Conservation (phyloP, 208 protist genomes). For the Trichomonas vaginalis region DNA sequence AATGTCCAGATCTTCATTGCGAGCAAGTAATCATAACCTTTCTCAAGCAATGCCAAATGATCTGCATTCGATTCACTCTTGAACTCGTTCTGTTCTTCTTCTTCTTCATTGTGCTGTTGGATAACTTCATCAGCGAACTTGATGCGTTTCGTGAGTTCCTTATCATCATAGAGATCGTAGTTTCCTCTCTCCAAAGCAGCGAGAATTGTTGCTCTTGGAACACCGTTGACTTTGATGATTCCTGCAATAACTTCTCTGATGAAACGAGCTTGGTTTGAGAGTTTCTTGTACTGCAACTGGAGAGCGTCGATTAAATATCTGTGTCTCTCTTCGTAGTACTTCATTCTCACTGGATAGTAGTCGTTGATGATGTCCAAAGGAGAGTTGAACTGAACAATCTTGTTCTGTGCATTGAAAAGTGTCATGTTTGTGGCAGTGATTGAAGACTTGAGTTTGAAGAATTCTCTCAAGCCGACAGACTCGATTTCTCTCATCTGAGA, state of each 20-base stretch:
- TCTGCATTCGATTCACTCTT: neutral
- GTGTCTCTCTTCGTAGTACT: conserved; percentile 86
- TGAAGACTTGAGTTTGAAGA: conserved; percentile 64
- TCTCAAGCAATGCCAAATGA: neutral
- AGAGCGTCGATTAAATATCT: conserved; percentile 65
- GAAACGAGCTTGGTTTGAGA: conserved; percentile 92
- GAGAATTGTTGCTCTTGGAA: conserved; percentile 71
- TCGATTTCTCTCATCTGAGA: neutral
- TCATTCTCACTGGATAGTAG: conserved; percentile 81
- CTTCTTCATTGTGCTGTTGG: conserved; percentile 19
- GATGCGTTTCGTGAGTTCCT: neutral
- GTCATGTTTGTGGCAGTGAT: conserved; percentile 85
- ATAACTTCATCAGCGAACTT: conserved; percentile 20
- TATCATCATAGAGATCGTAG: conserved; percentile 55
- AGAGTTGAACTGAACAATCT: conserved; percentile 71
- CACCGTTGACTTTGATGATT: conserved; percentile 63
- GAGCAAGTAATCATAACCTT: conserved; percentile 92
- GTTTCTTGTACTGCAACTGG: conserved; percentile 54
- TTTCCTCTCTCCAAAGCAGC: conserved; percentile 59
- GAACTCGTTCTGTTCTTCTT: neutral
- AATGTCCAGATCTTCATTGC: conserved; percentile 86
- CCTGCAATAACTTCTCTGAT: conserved; percentile 79
- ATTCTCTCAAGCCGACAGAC: conserved; percentile 54
- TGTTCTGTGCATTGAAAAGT: conserved; percentile 74
- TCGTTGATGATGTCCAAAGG: conserved; percentile 70